Evolutionary conservation across 495 filamentous ascomycete genomes (phyloP), one percentile per base, ranked within the genome.

Genomic region (Glarea lozoyensis): DNA sequence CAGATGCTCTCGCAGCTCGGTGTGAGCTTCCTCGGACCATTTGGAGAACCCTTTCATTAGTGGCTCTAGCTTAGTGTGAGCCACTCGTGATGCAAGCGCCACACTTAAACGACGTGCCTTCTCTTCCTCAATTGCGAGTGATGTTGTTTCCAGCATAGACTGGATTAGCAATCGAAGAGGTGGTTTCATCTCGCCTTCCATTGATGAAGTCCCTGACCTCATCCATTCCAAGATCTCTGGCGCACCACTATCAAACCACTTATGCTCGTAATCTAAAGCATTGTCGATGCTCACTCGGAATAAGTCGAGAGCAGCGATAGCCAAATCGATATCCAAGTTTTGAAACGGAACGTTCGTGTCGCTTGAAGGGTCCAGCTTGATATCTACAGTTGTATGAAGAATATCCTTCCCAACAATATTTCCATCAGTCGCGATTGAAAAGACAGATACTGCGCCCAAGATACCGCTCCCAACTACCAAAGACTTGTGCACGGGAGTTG

Each of bases 401-500:
- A 29, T 29, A 29, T 7, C n/a, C 25, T n/a, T 29, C 5, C 50
- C 45, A 21, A 70, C 51, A n/a, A 61, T 56, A 10, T 59, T 52
- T n/a, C 45, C 22, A 45, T 59, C 57, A 36, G 59, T 37, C 5
- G 70, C 60, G 37, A 65, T 56, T 12, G 58, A 43, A 22, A 67
- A 40, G 24, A 73, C 44, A 11, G 55, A 50, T 15, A 62, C 58
- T 3, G 67, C 69, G 12, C 70, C 73, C 9, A 54, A 18, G 13
- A 75, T 49, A 0, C 86, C 89, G 31, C 81, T 71, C 2, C 77
- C 79, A 23, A 93, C 78, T 11, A 96, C 48, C 18, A 97, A 59
- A 9, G 81, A 76, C 58, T 81, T 83, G 52, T 98, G 92, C 12
- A 95, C 86, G 0, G 92, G 89, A 42, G 88, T 86, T 9, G 78